These are phyloP conservation scores for Dactylella cylindrospora DNA, from an alignment of 2,329 filamentous ascomycete genomes.

Conservation along the genomic window DNA sequence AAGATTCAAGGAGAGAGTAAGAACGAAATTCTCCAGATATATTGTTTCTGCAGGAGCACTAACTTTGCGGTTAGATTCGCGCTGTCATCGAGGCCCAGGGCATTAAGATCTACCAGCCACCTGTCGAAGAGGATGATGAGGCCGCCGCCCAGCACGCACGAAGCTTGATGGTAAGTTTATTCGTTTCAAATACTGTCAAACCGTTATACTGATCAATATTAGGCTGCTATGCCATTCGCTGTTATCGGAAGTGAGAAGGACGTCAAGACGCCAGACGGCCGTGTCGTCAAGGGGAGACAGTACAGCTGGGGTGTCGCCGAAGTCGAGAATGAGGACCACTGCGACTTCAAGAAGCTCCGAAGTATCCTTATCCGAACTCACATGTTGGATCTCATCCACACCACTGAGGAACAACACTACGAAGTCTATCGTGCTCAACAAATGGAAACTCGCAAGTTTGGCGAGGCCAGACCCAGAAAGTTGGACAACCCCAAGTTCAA, in stretches of 20 bases:
- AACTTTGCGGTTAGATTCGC: slow-evolving; percentile 66
- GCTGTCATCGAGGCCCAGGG: slow-evolving; percentile 96
- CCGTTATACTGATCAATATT: background rate
- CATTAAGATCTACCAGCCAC: slow-evolving; percentile 99
- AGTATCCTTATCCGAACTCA: slow-evolving; percentile 98
- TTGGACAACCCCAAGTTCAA: slow-evolving; percentile 99
- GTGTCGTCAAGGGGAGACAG: slow-evolving; percentile 97
- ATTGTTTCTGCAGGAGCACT: background rate
- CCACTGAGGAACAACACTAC: slow-evolving; percentile 98
- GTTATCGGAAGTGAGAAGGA: slow-evolving; percentile 99
- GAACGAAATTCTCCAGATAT: slow-evolving; percentile 48
- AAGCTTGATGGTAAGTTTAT: slow-evolving; percentile 67
- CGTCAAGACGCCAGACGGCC: slow-evolving; percentile 91
- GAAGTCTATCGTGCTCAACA: slow-evolving; percentile 98
- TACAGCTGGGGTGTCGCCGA: slow-evolving; percentile 99
- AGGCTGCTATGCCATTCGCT: slow-evolving; percentile 91
- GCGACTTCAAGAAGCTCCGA: slow-evolving; percentile 99
- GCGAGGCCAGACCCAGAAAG: slow-evolving; percentile 94
- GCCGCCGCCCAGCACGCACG: slow-evolving; percentile 92
- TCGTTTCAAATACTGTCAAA: background rate
- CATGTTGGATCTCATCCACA: slow-evolving; percentile 99
- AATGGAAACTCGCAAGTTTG: slow-evolving; percentile 99
- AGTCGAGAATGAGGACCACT: slow-evolving; percentile 99
- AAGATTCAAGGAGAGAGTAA: slow-evolving; percentile 92
- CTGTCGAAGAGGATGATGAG: slow-evolving; percentile 97